Conservation (phyloP, 164 flowering plant species). For the Vitis labrusca region DNA sequence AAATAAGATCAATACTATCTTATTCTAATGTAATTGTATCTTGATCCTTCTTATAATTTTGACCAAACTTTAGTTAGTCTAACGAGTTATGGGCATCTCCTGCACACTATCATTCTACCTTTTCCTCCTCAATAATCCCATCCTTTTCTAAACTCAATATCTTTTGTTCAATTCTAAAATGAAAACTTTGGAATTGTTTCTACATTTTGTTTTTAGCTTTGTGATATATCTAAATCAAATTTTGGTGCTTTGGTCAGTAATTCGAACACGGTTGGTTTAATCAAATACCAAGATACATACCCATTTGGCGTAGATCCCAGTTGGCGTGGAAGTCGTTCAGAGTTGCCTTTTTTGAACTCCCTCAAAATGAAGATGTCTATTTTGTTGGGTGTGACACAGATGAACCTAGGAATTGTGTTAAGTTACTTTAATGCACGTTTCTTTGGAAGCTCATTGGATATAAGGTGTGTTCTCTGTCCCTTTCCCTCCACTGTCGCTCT, state of each 20-base stretch:
- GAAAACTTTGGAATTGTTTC: too few species aligned
- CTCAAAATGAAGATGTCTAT: conserved; percentile 99
- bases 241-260: conserved; percentile 46
- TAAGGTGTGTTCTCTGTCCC: conserved; percentile 45
- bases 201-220: neutral
- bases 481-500: neutral
- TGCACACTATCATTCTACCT: too few species aligned
- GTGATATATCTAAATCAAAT: neutral
- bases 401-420: conserved; percentile 82
- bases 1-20: too few species aligned
- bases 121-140: too few species aligned
- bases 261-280: conserved; percentile 59
- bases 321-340: conserved; percentile 98
- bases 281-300: conserved; percentile 74
- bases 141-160: too few species aligned
- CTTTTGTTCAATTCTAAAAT: too few species aligned
- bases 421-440: conserved; percentile 88
- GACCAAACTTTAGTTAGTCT: too few species aligned
- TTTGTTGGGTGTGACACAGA: conserved; percentile 76
- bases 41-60: too few species aligned
- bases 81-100: too few species aligned
- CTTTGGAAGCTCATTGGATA: conserved; percentile 70
- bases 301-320: conserved; percentile 96
- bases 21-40: too few species aligned
- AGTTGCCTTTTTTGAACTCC: conserved; percentile 87